Percentiles rank a stretch among this genome's conserved stretches.
Evolutionary conservation across 129 eudicot species (phyloP).

Genomic region (Flaveria brownii): DNA sequence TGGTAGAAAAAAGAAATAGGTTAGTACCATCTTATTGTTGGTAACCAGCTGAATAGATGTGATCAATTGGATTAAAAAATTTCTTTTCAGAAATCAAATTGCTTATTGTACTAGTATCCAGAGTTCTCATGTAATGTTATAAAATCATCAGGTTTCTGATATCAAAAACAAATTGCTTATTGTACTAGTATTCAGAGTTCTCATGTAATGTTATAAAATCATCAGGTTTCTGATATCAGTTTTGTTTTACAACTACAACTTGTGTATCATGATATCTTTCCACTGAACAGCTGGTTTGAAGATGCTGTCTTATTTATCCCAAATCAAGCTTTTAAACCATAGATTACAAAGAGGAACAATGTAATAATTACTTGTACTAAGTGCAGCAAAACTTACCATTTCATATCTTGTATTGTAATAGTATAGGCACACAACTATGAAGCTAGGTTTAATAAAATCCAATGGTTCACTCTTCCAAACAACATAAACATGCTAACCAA

Average conservation of each 20-base stretch:
- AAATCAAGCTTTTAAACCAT: neutral
- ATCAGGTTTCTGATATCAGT: neutral
- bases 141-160: neutral
- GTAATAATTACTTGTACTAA: neutral
- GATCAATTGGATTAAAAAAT: neutral
- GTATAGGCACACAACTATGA: constrained; percentile 13
- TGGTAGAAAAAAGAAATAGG: constrained; percentile 67
- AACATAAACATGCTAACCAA: constrained; percentile 20
- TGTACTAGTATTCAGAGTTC: neutral
- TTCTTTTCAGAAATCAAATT: neutral
- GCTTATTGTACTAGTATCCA: constrained; percentile 1
- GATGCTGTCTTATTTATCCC: neutral
- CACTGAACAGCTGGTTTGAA: neutral
- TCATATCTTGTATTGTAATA: neutral
- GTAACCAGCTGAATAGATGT: neutral
- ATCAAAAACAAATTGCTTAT: neutral
- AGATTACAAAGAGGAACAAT: neutral
- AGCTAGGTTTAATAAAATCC: constrained; percentile 21
- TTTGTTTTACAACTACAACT: neutral
- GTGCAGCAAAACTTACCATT: neutral
- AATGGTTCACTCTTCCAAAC: constrained; percentile 20
- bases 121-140: constrained; percentile 2
- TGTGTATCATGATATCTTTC: neutral
- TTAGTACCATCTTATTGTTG: neutral
- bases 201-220: constrained; percentile 4